phyloP scores from a whole-genome alignment of 805 yeast genomes.

The Lipomyces japonicus region DNA sequence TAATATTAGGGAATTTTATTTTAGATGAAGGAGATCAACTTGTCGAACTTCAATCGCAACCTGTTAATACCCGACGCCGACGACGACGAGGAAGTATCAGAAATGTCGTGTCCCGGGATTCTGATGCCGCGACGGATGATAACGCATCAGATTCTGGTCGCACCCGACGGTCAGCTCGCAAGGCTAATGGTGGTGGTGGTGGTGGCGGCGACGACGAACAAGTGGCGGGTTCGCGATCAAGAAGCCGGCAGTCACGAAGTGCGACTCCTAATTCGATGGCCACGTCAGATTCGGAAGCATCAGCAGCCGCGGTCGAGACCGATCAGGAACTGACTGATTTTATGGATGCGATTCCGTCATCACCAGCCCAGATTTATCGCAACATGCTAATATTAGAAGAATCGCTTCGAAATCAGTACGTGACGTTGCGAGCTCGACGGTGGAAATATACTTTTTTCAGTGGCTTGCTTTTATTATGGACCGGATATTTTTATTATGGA shows the following conservation, averaged over 20 bases:
- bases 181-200: not conserved
- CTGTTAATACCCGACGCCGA: too few relatives aligned
- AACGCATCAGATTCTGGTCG: not conserved
- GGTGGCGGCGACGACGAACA: not conserved
- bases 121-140: not conserved
- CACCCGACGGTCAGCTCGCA: too few relatives aligned
- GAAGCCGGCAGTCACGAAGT: not conserved
- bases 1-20: too few relatives aligned
- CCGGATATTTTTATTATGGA: conserved; percentile 36
- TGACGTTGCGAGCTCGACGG: conserved; percentile 64
- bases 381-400: conserved; percentile 83
- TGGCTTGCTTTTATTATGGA: conserved; percentile 31
- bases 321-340: conserved; percentile 3
- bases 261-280: not conserved
- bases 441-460: conserved; percentile 57
- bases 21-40: too few relatives aligned
- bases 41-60: too few relatives aligned
- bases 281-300: conserved; percentile 1
- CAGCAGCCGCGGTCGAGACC: conserved; percentile 1
- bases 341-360: conserved; percentile 26
- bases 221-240: not conserved
- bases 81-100: not conserved
- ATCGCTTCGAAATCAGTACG: conserved; percentile 73
- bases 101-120: not conserved
- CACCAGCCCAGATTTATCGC: conserved; percentile 58